These are phyloP conservation scores for Fomitopsis serialis DNA, from an alignment of 768 basidiomycete species.

Conservation along the genomic window DNA sequence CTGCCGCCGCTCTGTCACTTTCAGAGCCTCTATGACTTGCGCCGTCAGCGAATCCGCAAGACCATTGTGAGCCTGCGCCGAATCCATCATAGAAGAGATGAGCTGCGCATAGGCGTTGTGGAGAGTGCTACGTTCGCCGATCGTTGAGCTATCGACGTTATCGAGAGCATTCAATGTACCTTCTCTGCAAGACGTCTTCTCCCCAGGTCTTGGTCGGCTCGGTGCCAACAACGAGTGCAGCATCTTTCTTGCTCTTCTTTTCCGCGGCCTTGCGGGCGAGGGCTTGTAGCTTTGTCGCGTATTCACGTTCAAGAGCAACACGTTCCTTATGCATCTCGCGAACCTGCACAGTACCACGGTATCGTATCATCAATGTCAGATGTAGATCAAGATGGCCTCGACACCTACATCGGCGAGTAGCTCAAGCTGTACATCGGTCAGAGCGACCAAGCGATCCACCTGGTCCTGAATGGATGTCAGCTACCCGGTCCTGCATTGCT, in stretches of 20 bases:
- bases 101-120: conserved; percentile 65
- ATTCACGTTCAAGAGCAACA: conserved; percentile 70
- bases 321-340: conserved; percentile 69
- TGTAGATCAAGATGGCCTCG: background rate
- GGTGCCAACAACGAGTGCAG: conserved; percentile 54
- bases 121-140: conserved; percentile 49
- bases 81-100: conserved; percentile 50
- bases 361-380: conserved; percentile 11
- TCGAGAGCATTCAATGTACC: conserved; percentile 32
- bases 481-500: background rate
- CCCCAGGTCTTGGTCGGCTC: conserved; percentile 62
- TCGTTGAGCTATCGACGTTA: background rate
- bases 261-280: conserved; percentile 65
- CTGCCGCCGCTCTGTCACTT: conserved; percentile 51
- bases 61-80: conserved; percentile 65
- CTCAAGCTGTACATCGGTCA: conserved; percentile 63
- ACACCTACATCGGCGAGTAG: conserved; percentile 57
- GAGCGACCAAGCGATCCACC: conserved; percentile 52
- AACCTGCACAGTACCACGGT: conserved; percentile 39
- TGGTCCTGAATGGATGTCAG: conserved; percentile 48
- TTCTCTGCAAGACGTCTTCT: conserved; percentile 46
- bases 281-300: conserved; percentile 63
- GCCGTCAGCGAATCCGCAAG: conserved; percentile 56
- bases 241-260: conserved; percentile 58
- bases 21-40: conserved; percentile 62